These are phyloP conservation scores for Violaceomyces palustris DNA, from an alignment of 1,284 basidiomycete genomes.

Conservation along the genomic window DNA sequence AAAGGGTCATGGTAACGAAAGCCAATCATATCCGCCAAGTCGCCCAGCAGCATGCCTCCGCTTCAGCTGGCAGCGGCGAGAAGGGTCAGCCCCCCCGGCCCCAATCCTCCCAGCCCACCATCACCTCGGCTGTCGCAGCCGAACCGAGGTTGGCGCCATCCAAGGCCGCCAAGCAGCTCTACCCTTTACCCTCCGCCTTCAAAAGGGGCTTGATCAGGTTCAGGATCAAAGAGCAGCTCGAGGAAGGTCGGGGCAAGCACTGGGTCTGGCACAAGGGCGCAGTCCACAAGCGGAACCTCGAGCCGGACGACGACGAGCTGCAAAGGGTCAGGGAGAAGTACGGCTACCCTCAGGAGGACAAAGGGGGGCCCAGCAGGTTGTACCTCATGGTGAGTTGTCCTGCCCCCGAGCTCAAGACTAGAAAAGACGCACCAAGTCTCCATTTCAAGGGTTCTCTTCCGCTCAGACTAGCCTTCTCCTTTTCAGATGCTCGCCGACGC, in stretches of 20 bases:
- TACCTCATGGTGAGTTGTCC: slow-evolving; percentile 44
- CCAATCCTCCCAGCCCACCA: slow-evolving; percentile 31
- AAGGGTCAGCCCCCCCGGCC: no score
- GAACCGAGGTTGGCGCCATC: slow-evolving; percentile 33
- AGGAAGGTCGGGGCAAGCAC: slow-evolving; percentile 38
- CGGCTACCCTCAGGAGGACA: slow-evolving; percentile 29
- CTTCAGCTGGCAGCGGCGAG: no score
- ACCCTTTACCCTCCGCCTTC: slow-evolving; percentile 32
- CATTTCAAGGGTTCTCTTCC: no score
- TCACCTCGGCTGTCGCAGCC: slow-evolving; percentile 46
- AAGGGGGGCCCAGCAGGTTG: slow-evolving; percentile 42
- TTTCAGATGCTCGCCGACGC: slow-evolving; percentile 42
- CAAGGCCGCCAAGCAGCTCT: slow-evolving; percentile 34
- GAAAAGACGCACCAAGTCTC: no score
- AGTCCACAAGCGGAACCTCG: slow-evolving; percentile 29
- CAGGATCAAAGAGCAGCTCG: slow-evolving; percentile 46
- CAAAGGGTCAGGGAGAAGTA: slow-evolving; percentile 31
- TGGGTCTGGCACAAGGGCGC: slow-evolving; percentile 51
- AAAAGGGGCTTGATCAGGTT: slow-evolving; percentile 36
- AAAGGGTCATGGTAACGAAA: no score
- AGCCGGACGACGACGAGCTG: slow-evolving; percentile 44
- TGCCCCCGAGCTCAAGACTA: no score
- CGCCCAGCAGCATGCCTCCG: no score
- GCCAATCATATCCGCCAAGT: no score
- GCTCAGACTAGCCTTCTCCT: background rate